Conservation (phyloP, 148 eudicot species). For the Hydrangea macrophylla region DNA sequence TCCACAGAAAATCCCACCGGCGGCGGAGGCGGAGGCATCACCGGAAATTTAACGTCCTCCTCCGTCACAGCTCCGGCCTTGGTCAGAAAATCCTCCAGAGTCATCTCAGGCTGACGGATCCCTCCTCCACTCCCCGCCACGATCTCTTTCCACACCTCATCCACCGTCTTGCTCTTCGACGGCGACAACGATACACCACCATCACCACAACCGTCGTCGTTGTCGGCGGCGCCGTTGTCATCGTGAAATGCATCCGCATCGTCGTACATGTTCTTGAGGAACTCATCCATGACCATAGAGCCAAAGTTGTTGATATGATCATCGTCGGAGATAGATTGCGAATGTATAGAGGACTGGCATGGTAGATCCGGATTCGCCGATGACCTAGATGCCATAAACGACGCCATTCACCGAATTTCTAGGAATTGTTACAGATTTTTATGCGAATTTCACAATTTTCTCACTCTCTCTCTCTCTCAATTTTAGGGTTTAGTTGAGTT, state of each 20-base stretch:
- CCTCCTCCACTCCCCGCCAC: conserved; percentile 19
- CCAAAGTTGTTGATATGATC: conserved; percentile 22
- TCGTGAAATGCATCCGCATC: conserved; percentile 27
- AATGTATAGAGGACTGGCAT: conserved; percentile 28
- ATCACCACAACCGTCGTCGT: too few species aligned
- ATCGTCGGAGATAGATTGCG: conserved; percentile 12
- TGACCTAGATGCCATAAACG: conserved; percentile 48
- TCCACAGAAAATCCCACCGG: conserved; percentile 23
- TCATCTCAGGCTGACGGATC: conserved; percentile 36
- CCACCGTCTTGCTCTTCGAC: conserved; percentile 33
- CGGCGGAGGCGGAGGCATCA: conserved; percentile 12
- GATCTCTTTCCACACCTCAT: conserved; percentile 49
- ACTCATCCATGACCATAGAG: conserved; percentile 55
- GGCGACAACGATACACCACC: background rate
- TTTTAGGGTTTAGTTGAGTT: background rate
- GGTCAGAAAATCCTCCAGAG: conserved; percentile 49
- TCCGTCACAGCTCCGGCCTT: conserved; percentile 49
- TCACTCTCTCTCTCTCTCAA: background rate
- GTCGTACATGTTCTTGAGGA: conserved; percentile 45
- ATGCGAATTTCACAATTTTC: too few species aligned
- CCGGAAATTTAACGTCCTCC: conserved; percentile 38
- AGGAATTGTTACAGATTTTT: conserved; percentile 6
- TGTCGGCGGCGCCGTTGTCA: conserved; percentile 8
- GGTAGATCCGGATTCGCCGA: conserved; percentile 49
- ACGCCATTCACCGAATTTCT: conserved; percentile 30